Percentiles rank a stretch among this genome's conserved stretches.
Evolutionary conservation across 768 basidiomycete species (phyloP).

Genomic region (Mycena galopus): DNA sequence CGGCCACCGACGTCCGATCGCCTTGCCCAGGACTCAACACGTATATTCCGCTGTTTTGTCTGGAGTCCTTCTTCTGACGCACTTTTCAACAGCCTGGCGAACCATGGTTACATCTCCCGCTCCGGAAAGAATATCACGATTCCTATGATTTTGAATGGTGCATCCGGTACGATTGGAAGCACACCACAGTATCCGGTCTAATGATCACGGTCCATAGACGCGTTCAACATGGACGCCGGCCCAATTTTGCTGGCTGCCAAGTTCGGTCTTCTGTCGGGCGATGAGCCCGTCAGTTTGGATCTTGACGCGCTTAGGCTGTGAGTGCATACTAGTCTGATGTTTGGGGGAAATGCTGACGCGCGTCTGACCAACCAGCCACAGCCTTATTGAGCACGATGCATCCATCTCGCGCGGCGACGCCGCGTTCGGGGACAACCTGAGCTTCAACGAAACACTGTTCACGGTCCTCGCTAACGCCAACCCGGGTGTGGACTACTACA

Average conservation of each 20-base stretch:
- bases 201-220: constrained; percentile 9
- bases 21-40: neutral
- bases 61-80: neutral
- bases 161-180: neutral
- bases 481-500: constrained; percentile 34
- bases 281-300: neutral
- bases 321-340: neutral
- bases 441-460: constrained; percentile 35
- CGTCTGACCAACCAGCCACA: constrained; percentile 16
- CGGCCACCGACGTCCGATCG: neutral
- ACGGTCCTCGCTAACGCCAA: constrained; percentile 27
- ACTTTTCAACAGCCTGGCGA: neutral
- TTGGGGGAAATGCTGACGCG: neutral
- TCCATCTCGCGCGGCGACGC: constrained; percentile 29
- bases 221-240: constrained; percentile 17
- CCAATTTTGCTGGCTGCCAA: constrained; percentile 11
- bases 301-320: neutral
- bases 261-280: constrained; percentile 15
- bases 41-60: neutral
- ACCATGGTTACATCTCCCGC: neutral
- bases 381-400: constrained; percentile 33
- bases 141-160: neutral
- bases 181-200: neutral
- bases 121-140: neutral
- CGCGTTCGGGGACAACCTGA: constrained; percentile 24